Base-by-base conservation (phyloP, 768 basidiomycete genomes). In the Sporobolomyces pararoseus region DNA sequence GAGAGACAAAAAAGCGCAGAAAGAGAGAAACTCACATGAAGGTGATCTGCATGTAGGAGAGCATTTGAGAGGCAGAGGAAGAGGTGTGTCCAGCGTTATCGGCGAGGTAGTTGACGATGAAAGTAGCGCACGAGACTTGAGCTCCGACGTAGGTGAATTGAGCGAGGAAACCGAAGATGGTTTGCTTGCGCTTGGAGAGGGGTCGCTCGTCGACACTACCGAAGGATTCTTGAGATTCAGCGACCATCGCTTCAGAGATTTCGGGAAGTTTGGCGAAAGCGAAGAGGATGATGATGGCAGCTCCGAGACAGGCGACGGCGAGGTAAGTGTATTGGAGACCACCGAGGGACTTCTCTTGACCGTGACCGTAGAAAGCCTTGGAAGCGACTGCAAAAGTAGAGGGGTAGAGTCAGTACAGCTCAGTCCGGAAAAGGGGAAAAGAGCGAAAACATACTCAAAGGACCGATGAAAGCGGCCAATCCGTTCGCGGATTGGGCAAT, bases 401-500 rank as follows among this genome's bases (percentile, higher is more conserved):
- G 35, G 7, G 27, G n/a, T 39, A 29, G 2, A 19, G 17, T 9
- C 21, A 54, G 52, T 17, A 54, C 9, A 19, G 46, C 12, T 54
- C 52, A 10, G 16, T 54, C 52, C 7, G 6, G 17, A 25, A 7
- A 21, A 60, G 31, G 31, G 7, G 13, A 13, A 25, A 23, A 44
- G 9, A 7, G 7, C n/a, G 37, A 83, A 85, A 29, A 87, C 88
- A 89, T 17, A 42, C 39, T 89, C 72, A 89, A 83, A 25, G 89
- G 88, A 4, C 89, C 81, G 55, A 79, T 73, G 77, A 89, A 89
- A 5, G 85, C 85, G 0, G 88, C 88, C 51, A 90, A 81, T 27
- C 88, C 89, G 61, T 73, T 87, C 80, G 88, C 89, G 6, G 87
- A 87, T 80, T 90, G 89, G 68, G 87, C 87, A 78, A 89, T 88